Evolutionary conservation across 1,284 basidiomycete genomes (phyloP).

Genomic region (Cystobasidium pallidum): DNA sequence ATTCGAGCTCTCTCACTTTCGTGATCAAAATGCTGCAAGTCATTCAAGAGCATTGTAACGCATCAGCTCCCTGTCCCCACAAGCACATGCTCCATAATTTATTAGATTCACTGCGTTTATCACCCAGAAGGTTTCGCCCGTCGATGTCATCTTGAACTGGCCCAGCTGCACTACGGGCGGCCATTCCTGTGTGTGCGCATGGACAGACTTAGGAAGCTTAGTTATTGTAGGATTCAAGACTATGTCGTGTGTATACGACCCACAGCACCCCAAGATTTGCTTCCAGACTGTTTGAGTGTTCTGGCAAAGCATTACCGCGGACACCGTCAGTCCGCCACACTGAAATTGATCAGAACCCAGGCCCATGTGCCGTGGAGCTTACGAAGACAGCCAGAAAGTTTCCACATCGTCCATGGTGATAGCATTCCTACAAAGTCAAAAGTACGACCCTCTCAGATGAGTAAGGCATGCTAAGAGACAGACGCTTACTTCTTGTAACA

Average conservation of each 20-base stretch:
- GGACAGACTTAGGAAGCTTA: no score
- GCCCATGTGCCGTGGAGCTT: not conserved
- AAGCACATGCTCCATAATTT: not conserved
- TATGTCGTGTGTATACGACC: no score
- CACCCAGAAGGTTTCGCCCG: conserved; percentile 11
- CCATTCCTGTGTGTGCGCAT: not conserved
- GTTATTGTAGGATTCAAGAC: no score
- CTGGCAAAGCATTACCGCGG: not conserved
- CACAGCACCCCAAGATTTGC: conserved; percentile 50
- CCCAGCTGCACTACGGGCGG: not conserved
- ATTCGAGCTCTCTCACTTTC: not conserved
- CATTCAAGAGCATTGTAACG: not conserved
- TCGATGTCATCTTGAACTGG: not conserved
- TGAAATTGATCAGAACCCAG: no score
- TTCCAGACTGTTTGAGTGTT: conserved; percentile 46
- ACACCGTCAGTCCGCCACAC: no score
- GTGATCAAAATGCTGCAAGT: conserved; percentile 12
- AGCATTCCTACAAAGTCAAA: not conserved
- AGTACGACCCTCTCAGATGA: no score
- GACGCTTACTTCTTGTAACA: conserved; percentile 13
- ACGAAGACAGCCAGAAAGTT: conserved; percentile 50
- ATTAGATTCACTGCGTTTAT: conserved; percentile 2
- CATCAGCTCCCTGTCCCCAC: not conserved
- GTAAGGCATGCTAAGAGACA: no score
- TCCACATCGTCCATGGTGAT: not conserved